Evolutionary conservation across 2,329 filamentous ascomycete genomes (phyloP).

Genomic region (Fusarium brevicatenulatum): DNA sequence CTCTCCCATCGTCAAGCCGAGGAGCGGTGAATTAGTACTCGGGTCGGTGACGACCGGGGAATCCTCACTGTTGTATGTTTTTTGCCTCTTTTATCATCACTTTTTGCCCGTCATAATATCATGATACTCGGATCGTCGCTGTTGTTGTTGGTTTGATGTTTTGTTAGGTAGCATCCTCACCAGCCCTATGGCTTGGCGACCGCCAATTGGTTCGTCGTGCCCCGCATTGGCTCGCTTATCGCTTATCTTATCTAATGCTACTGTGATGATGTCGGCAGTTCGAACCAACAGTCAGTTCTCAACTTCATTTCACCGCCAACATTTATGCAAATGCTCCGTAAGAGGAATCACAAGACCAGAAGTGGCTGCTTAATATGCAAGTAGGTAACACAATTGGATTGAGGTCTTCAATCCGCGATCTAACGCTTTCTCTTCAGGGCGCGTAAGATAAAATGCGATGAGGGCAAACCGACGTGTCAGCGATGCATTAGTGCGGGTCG

Average conservation of each 20-base stretch:
- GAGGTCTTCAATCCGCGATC: rapidly evolving
- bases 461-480: constrained; percentile 4
- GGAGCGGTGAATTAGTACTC: constrained; percentile 19
- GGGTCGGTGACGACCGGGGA: constrained; percentile 22
- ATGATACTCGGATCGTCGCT: background rate
- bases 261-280: background rate
- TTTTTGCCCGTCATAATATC: background rate
- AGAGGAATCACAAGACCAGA: constrained; percentile 13
- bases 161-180: background rate
- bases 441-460: constrained; percentile 17
- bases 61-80: constrained; percentile 25
- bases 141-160: background rate
- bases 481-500: constrained; percentile 8
- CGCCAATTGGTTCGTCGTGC: background rate
- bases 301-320: background rate
- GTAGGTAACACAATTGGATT: background rate
- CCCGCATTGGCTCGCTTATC: background rate
- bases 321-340: constrained; percentile 7
- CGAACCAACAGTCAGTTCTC: background rate
- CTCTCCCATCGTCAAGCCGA: constrained; percentile 21
- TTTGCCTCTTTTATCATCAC: background rate
- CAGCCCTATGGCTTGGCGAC: background rate
- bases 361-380: constrained; percentile 17
- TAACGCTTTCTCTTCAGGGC: background rate
- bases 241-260: background rate